These are phyloP conservation scores for Pythium dissotocum DNA, from an alignment of 352 stramenopile species.

Conservation along the genomic window DNA sequence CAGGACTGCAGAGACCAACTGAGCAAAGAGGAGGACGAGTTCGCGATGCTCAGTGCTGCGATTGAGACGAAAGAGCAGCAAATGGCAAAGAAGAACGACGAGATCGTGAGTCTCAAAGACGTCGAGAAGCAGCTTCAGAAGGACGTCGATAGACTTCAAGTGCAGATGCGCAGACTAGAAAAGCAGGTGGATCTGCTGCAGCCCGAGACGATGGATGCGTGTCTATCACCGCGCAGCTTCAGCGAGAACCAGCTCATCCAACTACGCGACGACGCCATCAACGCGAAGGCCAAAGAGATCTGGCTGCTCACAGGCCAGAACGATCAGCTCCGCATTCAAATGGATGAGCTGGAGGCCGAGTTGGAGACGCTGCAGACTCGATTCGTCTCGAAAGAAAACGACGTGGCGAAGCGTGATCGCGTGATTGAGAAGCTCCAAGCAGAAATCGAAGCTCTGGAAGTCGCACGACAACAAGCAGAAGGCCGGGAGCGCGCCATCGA, in stretches of 20 bases:
- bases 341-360: conserved; percentile 66
- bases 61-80: conserved; percentile 53
- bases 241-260: conserved; percentile 73
- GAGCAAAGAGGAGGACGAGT: conserved; percentile 67
- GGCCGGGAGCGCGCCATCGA: conserved; percentile 72
- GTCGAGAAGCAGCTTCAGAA: conserved; percentile 42
- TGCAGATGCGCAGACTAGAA: conserved; percentile 42
- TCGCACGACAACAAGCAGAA: conserved; percentile 47
- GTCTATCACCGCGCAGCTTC: conserved; percentile 72
- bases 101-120: conserved; percentile 32
- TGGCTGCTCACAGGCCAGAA: conserved; percentile 72
- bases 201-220: conserved; percentile 51
- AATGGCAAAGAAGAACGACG: conserved; percentile 37
- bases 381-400: conserved; percentile 61
- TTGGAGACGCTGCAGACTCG: conserved; percentile 63
- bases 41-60: conserved; percentile 55
- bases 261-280: conserved; percentile 71
- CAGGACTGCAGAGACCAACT: conserved; percentile 48
- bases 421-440: conserved; percentile 57
- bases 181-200: conserved; percentile 44
- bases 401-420: conserved; percentile 48
- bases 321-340: conserved; percentile 56
- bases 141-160: conserved; percentile 44
- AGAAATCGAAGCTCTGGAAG: conserved; percentile 58
- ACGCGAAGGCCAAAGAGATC: conserved; percentile 68